phyloP scores from a whole-genome alignment of 257 asterid species.

The Echites panduratus region DNA sequence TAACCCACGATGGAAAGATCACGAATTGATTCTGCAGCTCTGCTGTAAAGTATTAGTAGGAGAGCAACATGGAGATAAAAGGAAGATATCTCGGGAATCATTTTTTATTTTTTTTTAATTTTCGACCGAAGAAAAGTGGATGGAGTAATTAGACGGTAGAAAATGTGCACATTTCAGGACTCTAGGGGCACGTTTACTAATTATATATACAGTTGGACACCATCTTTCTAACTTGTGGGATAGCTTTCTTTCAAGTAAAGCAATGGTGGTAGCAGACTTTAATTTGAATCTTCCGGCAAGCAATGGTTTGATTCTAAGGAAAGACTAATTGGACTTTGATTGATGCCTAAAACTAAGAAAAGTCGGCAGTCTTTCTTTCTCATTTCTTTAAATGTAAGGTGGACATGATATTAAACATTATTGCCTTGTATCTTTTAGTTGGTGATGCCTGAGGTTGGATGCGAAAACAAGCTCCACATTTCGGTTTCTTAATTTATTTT shows the following conservation, averaged over 20 bases:
- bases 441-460: too few relatives aligned
- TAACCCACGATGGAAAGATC: slow-evolving; percentile 59
- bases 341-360: too few relatives aligned
- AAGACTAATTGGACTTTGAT: background rate
- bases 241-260: background rate
- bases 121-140: background rate
- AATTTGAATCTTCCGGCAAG: background rate
- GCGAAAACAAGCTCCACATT: too few relatives aligned
- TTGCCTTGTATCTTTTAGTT: too few relatives aligned
- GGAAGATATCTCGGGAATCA: background rate
- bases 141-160: background rate
- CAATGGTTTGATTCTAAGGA: background rate
- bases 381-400: too few relatives aligned
- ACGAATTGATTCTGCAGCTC: background rate
- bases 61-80: background rate
- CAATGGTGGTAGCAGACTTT: background rate
- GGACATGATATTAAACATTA: too few relatives aligned
- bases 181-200: background rate
- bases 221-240: background rate
- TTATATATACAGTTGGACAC: background rate
- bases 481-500: too few relatives aligned
- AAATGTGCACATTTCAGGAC: background rate
- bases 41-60: background rate
- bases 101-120: background rate
- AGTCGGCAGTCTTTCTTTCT: too few relatives aligned